These are phyloP conservation scores for Luffa acutangula DNA, from an alignment of 306 rosid species.

Conservation along the genomic window DNA sequence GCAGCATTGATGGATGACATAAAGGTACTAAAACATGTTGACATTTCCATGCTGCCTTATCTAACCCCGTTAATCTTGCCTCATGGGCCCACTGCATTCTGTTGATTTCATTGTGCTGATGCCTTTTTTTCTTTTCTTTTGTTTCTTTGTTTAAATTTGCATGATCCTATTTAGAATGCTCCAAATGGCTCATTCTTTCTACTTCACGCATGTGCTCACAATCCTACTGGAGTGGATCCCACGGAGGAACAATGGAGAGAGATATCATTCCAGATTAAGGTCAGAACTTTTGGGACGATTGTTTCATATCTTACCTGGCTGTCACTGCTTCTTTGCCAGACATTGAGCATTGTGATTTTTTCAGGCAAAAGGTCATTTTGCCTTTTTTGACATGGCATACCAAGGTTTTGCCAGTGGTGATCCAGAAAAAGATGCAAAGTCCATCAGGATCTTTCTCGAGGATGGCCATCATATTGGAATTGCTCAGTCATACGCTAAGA, in stretches of 20 bases:
- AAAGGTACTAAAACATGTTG: constrained; percentile 23
- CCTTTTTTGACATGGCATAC: constrained; percentile 97
- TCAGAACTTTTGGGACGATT: constrained; percentile 15
- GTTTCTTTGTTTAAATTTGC: background rate
- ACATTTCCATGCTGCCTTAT: background rate
- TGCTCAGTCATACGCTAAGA: constrained; percentile 94
- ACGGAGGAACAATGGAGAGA: constrained; percentile 91
- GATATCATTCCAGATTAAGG: constrained; percentile 73
- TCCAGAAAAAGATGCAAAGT: constrained; percentile 78
- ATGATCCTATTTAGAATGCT: constrained; percentile 51
- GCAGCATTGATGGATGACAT: constrained; percentile 66
- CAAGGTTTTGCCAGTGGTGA: constrained; percentile 99
- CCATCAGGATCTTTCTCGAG: constrained; percentile 77
- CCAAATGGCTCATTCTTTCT: constrained; percentile 89
- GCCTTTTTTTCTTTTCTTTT: constrained; percentile 8
- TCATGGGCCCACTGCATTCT: background rate
- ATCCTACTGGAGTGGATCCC: constrained; percentile 98
- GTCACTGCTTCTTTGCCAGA: constrained; percentile 1
- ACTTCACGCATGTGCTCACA: constrained; percentile 98
- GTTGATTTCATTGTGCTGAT: constrained; percentile 10
- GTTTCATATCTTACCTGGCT: background rate
- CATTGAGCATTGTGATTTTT: constrained; percentile 14
- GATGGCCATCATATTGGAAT: constrained; percentile 84
- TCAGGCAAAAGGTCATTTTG: constrained; percentile 82
- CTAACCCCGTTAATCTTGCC: background rate